phyloP scores from a whole-genome alignment of 176 grass and related monocot species.

The Thalia dealbata region DNA sequence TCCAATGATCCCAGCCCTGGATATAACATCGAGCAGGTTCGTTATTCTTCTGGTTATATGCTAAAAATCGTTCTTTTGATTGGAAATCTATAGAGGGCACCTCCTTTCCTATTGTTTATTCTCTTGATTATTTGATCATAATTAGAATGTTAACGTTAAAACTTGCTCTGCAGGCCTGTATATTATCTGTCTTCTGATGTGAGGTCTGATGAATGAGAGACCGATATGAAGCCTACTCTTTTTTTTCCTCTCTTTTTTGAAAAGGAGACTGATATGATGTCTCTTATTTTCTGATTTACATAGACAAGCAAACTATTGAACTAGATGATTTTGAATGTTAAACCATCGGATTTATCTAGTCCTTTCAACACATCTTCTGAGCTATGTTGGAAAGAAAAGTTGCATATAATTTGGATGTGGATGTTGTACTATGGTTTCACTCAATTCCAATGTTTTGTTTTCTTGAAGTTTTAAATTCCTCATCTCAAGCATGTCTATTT shows the following conservation, averaged over 20 bases:
- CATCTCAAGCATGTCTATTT: background rate
- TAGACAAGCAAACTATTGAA: background rate
- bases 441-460: background rate
- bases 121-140: background rate
- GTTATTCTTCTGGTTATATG: background rate
- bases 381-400: too few species aligned
- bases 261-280: background rate
- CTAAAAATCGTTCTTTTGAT: background rate
- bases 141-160: too few species aligned
- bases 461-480: background rate
- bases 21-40: constrained; percentile 42
- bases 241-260: background rate
- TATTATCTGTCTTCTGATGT: background rate
- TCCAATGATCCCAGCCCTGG: constrained; percentile 41
- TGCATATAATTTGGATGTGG: too few species aligned
- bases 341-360: background rate
- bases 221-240: background rate
- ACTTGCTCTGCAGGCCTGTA: too few species aligned
- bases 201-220: background rate
- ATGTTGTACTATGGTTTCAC: too few species aligned
- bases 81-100: background rate
- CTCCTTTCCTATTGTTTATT: background rate
- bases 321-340: background rate
- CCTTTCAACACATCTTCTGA: too few species aligned
- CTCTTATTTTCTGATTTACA: background rate